phyloP scores from a whole-genome alignment of 148 eudicot genomes.

The Mesembryanthemum crystallinum region DNA sequence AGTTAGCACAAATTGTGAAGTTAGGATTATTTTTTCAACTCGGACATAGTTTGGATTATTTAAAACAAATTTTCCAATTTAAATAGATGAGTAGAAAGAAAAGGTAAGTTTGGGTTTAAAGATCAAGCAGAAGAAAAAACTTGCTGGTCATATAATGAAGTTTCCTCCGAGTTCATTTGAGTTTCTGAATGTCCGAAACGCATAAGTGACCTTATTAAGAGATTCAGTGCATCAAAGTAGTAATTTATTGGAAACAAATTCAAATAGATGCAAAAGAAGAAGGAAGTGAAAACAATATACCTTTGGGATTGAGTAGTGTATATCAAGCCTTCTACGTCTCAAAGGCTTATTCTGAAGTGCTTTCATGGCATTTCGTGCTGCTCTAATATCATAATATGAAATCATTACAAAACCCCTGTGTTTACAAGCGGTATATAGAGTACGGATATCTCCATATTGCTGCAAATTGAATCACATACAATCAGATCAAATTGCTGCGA shows the following conservation, averaged over 20 bases:
- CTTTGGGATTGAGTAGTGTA: conserved; percentile 78
- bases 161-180: too few species aligned
- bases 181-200: too few species aligned
- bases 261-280: conserved; percentile 14
- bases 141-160: too few species aligned
- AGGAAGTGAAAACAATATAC: conserved; percentile 25
- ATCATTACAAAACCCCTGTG: conserved; percentile 81
- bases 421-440: conserved; percentile 75
- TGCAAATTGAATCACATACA: conserved; percentile 21
- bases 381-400: conserved; percentile 79
- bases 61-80: too few species aligned
- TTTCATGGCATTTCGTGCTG: conserved; percentile 71
- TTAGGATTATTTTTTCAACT: too few species aligned
- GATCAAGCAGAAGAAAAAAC: too few species aligned
- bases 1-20: too few species aligned
- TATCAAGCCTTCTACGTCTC: conserved; percentile 68
- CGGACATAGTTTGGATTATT: too few species aligned
- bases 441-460: conserved; percentile 81
- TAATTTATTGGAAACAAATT: not conserved
- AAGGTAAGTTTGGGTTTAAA: too few species aligned
- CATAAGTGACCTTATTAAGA: too few species aligned
- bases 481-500: conserved; percentile 39
- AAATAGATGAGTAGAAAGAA: too few species aligned
- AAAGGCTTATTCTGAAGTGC: conserved; percentile 68
- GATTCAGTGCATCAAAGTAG: too few species aligned